Conservation (phyloP, 179 eudicot genomes). For the Patellifolia procumbens region DNA sequence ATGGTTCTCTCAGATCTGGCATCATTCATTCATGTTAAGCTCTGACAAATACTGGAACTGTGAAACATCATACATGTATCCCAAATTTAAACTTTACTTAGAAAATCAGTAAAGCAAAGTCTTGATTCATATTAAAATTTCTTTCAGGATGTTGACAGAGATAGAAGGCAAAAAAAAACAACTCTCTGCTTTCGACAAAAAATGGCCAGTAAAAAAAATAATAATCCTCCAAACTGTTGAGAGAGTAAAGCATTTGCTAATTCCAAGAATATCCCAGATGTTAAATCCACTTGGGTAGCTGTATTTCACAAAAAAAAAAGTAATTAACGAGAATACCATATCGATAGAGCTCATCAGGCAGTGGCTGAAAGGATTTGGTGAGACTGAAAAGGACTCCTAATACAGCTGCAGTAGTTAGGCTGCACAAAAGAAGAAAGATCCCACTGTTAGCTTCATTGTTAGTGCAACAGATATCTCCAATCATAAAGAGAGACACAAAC, state of each 20-base stretch:
- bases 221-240: background rate
- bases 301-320: conserved; percentile 8
- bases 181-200: too few species aligned
- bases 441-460: background rate
- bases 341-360: conserved; percentile 76
- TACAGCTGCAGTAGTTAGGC: conserved; percentile 69
- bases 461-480: background rate
- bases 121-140: background rate
- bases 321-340: conserved; percentile 56
- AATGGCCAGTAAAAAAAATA: too few species aligned
- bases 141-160: too few species aligned
- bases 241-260: background rate
- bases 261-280: background rate
- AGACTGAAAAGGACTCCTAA: conserved; percentile 70
- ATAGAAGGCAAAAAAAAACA: too few species aligned
- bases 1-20: conserved; percentile 79
- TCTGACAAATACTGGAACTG: background rate
- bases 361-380: conserved; percentile 68
- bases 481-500: background rate
- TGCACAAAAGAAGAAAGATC: conserved; percentile 29
- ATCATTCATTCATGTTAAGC: conserved; percentile 23
- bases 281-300: background rate
- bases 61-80: conserved; percentile 3
- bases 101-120: background rate
- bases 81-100: background rate